Percentiles rank a stretch among this genome's conserved stretches.
These are phyloP conservation scores for Pythium apleroticum DNA, from an alignment of 352 stramenopile genomes.

Conservation along the genomic window DNA sequence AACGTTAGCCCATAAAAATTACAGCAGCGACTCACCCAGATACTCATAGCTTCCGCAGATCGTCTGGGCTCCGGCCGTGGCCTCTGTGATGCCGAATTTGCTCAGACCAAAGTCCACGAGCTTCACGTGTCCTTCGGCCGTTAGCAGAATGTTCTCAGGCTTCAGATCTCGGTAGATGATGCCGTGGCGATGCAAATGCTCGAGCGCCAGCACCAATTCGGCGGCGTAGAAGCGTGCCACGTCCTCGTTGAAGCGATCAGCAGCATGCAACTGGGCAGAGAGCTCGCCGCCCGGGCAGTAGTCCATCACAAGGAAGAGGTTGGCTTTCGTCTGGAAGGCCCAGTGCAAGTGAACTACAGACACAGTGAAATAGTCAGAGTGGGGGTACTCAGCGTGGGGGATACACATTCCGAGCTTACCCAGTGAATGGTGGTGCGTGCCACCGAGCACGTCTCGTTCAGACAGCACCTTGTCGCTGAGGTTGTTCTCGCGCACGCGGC, in stretches of 20 bases:
- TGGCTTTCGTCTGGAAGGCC: conserved; percentile 68
- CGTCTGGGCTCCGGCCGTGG: conserved; percentile 56
- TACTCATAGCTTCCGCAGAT: conserved; percentile 85
- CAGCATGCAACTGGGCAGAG: conserved; percentile 49
- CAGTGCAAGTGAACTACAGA: conserved; percentile 70
- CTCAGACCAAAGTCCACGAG: conserved; percentile 84
- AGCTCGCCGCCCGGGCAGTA: conserved; percentile 79
- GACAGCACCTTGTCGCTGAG: conserved; percentile 62
- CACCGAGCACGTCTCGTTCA: conserved; percentile 73
- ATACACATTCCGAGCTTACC: conserved; percentile 24
- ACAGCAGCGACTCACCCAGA: conserved; percentile 41
- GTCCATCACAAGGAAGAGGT: conserved; percentile 80
- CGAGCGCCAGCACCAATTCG: conserved; percentile 70
- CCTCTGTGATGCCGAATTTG: conserved; percentile 78
- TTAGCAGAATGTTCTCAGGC: conserved; percentile 74
- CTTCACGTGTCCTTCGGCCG: conserved; percentile 65
- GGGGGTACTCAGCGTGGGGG: not conserved
- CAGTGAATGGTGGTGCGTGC: conserved; percentile 65
- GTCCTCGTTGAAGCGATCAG: conserved; percentile 49
- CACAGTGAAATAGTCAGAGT: not conserved
- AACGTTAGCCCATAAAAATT: no score
- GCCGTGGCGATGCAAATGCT: conserved; percentile 82
- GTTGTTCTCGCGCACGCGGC: conserved; percentile 47
- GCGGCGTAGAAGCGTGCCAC: conserved; percentile 69
- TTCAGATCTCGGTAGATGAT: conserved; percentile 87